Evolutionary conservation across 345 rosid genomes (phyloP), one percentile per base, ranked within the genome.

Genomic region (Noccaea bulbosa): DNA sequence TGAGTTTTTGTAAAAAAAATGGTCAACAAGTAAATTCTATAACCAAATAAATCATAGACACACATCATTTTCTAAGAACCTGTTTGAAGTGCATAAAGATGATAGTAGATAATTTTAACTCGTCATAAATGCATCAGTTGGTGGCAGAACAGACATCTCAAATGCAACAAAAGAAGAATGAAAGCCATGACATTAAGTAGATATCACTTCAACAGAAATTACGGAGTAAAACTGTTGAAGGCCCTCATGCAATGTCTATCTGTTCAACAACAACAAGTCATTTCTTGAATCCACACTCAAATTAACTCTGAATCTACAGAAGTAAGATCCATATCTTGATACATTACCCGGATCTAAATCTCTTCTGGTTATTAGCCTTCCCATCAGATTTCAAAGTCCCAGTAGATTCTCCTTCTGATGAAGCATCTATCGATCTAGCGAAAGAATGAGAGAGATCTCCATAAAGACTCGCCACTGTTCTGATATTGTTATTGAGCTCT

Each of bases 401-500:
- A 6, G 67, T 69, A 37, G 91, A 90, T 48, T 92, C 98, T 0
- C 96, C 98, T 76, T 92, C 98, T 0, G 88, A 92, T 39, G 96
- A 88, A 80, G 76, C 83, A 44, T 90, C 98, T 37, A 79, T 41
- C 30, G 93, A 81, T 62, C 80, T 81, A 11, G 86, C 79, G 59
- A 87, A 77, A n/a, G 86, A 81, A 81, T 73, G 82, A 5, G 98
- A 93, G 58, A 90, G 91, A 83, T 86, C 93, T 11, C 93, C 83
- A 77, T 93, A 93, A 45, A 93, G 91, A 80, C 81, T 85, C 22
- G 90, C 95, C 22, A 87, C 97, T 47, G 92, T 83, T 64, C 90
- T 87, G 51, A 93, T 88, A 62, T 93, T 90, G 84, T 84, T 88
- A 64, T 93, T 93, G 54, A 93, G 93, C 78, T 93, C 96, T 77